phyloP scores from a whole-genome alignment of 1,284 basidiomycete species.

The Naganishia liquefaciens region DNA sequence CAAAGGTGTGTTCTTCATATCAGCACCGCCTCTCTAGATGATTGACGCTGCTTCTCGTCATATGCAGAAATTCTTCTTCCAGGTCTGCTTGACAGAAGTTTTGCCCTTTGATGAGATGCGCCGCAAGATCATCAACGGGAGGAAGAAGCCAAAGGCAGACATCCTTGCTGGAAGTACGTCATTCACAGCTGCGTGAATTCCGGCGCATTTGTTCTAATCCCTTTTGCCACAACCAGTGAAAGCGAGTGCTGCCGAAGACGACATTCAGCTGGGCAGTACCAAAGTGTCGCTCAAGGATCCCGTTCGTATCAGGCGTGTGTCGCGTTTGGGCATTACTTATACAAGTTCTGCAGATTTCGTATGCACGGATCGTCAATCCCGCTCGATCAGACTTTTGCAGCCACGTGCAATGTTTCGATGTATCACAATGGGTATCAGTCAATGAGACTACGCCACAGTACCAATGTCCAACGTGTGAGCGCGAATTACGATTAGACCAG shows the following conservation, averaged over 20 bases:
- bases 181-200: neutral
- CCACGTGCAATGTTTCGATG: constrained; percentile 96
- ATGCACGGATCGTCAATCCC: constrained; percentile 79
- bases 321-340: too few species aligned
- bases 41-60: neutral
- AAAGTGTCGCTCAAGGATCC: constrained; percentile 90
- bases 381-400: constrained; percentile 81
- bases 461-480: constrained; percentile 93
- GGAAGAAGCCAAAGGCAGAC: constrained; percentile 66
- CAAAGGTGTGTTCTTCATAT: constrained; percentile 41
- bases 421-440: constrained; percentile 86
- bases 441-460: constrained; percentile 97
- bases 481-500: constrained; percentile 72
- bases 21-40: neutral
- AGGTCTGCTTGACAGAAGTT: constrained; percentile 76
- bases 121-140: constrained; percentile 65
- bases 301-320: constrained; percentile 58
- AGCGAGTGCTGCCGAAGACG: constrained; percentile 67
- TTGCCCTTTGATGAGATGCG: constrained; percentile 69
- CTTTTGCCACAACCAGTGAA: constrained; percentile 59
- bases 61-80: constrained; percentile 80
- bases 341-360: constrained; percentile 67
- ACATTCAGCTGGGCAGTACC: constrained; percentile 81
- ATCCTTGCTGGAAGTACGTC: constrained; percentile 57
- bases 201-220: constrained; percentile 4